Evolutionary conservation across 805 yeast species (phyloP), one percentile per base, ranked within the genome.

Genomic region (Spathaspora arborariae): DNA sequence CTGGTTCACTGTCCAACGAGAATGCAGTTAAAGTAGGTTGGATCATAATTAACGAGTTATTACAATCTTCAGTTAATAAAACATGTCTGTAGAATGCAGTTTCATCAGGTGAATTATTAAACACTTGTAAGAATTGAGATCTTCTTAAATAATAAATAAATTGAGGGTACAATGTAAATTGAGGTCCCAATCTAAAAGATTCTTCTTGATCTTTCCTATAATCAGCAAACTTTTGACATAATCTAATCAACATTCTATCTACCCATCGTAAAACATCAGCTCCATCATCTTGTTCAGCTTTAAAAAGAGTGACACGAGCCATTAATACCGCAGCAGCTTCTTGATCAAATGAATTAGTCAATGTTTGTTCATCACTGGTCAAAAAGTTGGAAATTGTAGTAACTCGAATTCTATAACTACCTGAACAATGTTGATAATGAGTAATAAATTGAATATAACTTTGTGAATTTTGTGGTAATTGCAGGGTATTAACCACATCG

Each of bases 51-150:
- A 94, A 74, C 15, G 97, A 87, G 70, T 92, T 94, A 53, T 86
- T 85, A 38, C 92, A 86, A 63, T 94, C 97, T 62, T 94, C 97
- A 54, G 92, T 83, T 62, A 87, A 79, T 62, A 94, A 80, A 15
- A 89, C 84, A 66, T 94, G 99, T 65, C 97, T 83, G 70, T 92
- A 89, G 68, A 91, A 94, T 34, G 97, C 96, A 39, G 98, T 90
- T 73, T 94, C 99, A 73, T 94, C 99, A 1, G 99, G 99, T 5
- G 99, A 94, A 68, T 91, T 91, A 70, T 94, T 94, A 77, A 94
- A 94, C 39, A 92, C 96, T 65, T 89, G 96, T 64, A 94, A 74
- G 66, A 94, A 91, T 68, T 92, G 98, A 1, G 97, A 89, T 65
- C 99, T 84, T 72, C 99, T 86, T 69, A 94, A 76, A 64, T 94